Evolutionary conservation across 108 stramenopile species (phyloP).

Genomic region (Fragilariopsis cylindrus): DNA sequence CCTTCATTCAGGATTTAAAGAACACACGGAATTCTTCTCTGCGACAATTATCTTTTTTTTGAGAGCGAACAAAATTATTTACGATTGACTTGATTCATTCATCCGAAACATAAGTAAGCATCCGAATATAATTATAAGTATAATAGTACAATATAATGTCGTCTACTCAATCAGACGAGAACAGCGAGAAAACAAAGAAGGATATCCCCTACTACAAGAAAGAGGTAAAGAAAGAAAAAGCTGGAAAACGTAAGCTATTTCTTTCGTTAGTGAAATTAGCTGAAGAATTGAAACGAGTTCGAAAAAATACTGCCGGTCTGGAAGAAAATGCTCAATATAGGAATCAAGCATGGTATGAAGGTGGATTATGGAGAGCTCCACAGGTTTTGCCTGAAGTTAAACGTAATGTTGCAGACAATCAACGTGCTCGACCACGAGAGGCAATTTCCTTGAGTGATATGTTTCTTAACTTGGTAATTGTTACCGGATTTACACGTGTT

Average conservation of each 20-base stretch:
- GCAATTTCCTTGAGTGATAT: constrained; percentile 69
- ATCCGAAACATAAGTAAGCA: too few relatives aligned
- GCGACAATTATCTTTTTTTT: too few relatives aligned
- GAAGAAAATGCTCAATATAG: constrained; percentile 51
- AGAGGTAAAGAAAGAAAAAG: constrained; percentile 60
- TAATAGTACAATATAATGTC: too few relatives aligned
- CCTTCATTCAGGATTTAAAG: too few relatives aligned
- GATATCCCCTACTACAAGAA: constrained; percentile 35
- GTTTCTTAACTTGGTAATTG: constrained; percentile 78
- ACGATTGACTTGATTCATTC: too few relatives aligned
- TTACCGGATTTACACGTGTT: constrained; percentile 79
- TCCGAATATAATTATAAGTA: too few relatives aligned
- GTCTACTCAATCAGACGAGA: too few relatives aligned
- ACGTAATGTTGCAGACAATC: constrained; percentile 16
- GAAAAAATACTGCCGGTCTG: constrained; percentile 37
- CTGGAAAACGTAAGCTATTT: constrained; percentile 79
- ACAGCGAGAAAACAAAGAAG: constrained; percentile 2
- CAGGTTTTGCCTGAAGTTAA: constrained; percentile 52
- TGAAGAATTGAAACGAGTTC: constrained; percentile 57
- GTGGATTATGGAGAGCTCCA: constrained; percentile 80
- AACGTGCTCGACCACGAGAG: constrained; percentile 41
- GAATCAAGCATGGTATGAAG: constrained; percentile 76
- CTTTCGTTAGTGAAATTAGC: constrained; percentile 73
- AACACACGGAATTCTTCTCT: too few relatives aligned
- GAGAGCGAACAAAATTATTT: too few relatives aligned